These are phyloP conservation scores for Fraxinus excelsior DNA, from an alignment of 257 asterid species.

Conservation along the genomic window DNA sequence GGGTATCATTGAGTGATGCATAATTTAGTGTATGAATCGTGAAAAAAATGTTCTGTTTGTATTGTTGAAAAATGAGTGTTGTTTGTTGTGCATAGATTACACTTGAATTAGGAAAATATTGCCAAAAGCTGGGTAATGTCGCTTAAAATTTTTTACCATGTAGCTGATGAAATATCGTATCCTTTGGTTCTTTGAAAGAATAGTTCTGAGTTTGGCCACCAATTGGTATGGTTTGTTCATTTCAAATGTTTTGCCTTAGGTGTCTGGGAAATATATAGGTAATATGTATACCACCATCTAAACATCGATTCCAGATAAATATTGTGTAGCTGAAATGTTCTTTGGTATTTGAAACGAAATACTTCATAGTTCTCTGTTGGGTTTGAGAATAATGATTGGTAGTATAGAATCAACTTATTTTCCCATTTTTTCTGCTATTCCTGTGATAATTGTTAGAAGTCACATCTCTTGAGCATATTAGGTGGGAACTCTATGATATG, in stretches of 20 bases:
- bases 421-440: no score
- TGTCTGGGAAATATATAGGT: neutral
- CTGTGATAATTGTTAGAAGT: neutral
- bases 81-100: neutral
- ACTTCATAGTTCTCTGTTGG: neutral
- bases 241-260: neutral
- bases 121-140: neutral
- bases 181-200: neutral
- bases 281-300: neutral
- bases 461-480: neutral
- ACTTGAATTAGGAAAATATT: neutral
- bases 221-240: neutral
- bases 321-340: neutral
- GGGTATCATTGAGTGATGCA: neutral
- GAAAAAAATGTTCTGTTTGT: neutral
- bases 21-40: neutral
- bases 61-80: neutral
- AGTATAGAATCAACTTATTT: neutral
- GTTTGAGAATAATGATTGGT: neutral
- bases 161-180: neutral
- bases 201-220: neutral
- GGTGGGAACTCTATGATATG: neutral
- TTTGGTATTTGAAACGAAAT: neutral
- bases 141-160: neutral
- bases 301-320: neutral